phyloP scores from a whole-genome alignment of 257 asterid genomes.

The Marsdenia floribunda region DNA sequence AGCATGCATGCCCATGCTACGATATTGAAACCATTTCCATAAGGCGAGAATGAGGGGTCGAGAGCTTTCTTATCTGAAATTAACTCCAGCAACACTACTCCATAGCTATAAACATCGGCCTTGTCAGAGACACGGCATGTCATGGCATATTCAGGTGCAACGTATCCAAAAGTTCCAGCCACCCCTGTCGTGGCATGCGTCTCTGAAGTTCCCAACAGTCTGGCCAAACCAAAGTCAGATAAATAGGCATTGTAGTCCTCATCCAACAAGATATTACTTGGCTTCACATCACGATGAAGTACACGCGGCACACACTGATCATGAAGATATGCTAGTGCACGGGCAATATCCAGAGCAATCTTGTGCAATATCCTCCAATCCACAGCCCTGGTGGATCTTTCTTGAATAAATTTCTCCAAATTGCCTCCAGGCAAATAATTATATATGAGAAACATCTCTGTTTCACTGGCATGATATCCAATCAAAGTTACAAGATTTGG shows the following conservation, averaged over 20 bases:
- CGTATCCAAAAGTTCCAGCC: conserved; percentile 89
- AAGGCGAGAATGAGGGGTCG: conserved; percentile 86
- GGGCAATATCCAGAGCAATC: conserved; percentile 77
- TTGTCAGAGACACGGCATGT: conserved; percentile 93
- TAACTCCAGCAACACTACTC: conserved; percentile 83
- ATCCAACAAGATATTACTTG: conserved; percentile 79
- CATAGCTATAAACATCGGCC: conserved; percentile 91
- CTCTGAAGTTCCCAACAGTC: conserved; percentile 76
- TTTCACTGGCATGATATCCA: conserved; percentile 84
- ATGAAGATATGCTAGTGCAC: conserved; percentile 85
- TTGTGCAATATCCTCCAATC: conserved; percentile 89
- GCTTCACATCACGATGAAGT: conserved; percentile 93
- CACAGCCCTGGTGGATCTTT: conserved; percentile 64
- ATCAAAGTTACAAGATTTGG: conserved; percentile 83
- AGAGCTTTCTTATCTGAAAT: conserved; percentile 84
- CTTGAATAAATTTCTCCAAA: conserved; percentile 74
- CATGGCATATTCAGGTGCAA: conserved; percentile 93
- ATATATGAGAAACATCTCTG: conserved; percentile 83
- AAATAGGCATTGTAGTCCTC: conserved; percentile 76
- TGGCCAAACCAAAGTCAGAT: conserved; percentile 82
- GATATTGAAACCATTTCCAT: conserved; percentile 82
- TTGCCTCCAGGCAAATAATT: conserved; percentile 82
- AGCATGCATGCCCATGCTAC: conserved; percentile 95
- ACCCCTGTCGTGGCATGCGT: conserved; percentile 91
- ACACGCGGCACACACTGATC: conserved; percentile 93